These are phyloP conservation scores for Pinus tabuliformis DNA, from an alignment of 75 land plant genomes.

Conservation along the genomic window DNA sequence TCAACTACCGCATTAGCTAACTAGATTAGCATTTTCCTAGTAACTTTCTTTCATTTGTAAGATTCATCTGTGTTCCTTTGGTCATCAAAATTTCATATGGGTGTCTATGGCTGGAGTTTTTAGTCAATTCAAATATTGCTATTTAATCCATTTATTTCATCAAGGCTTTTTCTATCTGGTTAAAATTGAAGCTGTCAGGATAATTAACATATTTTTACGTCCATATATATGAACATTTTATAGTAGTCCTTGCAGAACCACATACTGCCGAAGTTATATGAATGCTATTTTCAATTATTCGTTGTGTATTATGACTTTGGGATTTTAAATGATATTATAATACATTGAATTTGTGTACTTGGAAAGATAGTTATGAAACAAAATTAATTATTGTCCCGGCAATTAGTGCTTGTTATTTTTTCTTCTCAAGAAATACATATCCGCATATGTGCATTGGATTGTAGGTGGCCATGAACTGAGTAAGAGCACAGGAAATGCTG, in stretches of 20 bases:
- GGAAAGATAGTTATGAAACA: no score
- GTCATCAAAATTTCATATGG: neutral
- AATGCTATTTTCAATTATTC: no score
- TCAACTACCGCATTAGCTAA: neutral
- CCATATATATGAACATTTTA: neutral
- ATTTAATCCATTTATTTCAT: neutral
- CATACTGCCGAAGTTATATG: no score
- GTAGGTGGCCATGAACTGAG: conserved; percentile 89
- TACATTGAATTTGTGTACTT: neutral
- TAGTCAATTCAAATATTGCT: neutral
- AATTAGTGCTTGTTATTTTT: no score
- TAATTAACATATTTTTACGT: neutral
- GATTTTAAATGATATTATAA: neutral
- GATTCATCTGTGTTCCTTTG: neutral
- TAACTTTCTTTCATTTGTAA: neutral
- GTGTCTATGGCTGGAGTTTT: neutral
- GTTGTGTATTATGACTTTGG: no score
- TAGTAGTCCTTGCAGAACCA: neutral
- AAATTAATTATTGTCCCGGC: no score
- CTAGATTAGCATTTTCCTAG: neutral
- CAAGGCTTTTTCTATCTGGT: neutral
- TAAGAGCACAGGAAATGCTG: conserved; percentile 89
- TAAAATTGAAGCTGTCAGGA: neutral
- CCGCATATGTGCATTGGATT: neutral
- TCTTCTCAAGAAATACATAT: no score